Base-by-base conservation (phyloP, 2,329 filamentous ascomycete species). In the Emmonsia crescens region DNA sequence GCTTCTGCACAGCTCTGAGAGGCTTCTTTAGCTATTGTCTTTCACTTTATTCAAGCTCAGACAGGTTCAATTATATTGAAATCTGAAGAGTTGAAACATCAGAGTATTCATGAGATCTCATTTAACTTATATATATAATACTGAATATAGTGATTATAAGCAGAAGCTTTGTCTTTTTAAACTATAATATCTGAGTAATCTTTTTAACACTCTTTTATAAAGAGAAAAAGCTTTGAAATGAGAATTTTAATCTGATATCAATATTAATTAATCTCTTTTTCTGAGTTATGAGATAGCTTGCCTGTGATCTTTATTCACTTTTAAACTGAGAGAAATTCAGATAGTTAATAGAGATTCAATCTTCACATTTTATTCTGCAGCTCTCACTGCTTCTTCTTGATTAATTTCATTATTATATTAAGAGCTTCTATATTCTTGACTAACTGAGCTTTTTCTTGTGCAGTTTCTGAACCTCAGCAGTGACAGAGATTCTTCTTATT, bases 401-500 rank as follows among this genome's bases (percentile, higher is more conserved):
- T 16, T 24, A 52, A 33, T 49, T 71, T 60, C 21, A 59, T 21
- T 24, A 57, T 54, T 48, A 59, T 29, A 65, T 71, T 70, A 1
- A 68, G 14, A 27, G 38, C 38, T 16, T 65, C 56, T 29, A 70
- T 36, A 58, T 67, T 46, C 56, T 63, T 48, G n/a, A 60, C 40
- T 36, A 63, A 59, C 19, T 63, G 48, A 42, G 63, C 63, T 55
- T 67, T 68, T 61, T 69, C 61, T 49, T 51, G 27, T 14, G 44
- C 51, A 21, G 63, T 70, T 56, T 71, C 62, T 3, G 42, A 1
- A 31, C 57, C 54, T 61, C 54, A 71, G 12, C 68, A 64, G 67
- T 72, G 49, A 61, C 49, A 71, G 55, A 64, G 64, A 14, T 65
- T 66, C 58, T 72, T 71, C 16, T 68, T 63, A 60, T 72, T 52